phyloP scores from a whole-genome alignment of 2,329 filamentous ascomycete species.

The Aspergillus quadricinctus region DNA sequence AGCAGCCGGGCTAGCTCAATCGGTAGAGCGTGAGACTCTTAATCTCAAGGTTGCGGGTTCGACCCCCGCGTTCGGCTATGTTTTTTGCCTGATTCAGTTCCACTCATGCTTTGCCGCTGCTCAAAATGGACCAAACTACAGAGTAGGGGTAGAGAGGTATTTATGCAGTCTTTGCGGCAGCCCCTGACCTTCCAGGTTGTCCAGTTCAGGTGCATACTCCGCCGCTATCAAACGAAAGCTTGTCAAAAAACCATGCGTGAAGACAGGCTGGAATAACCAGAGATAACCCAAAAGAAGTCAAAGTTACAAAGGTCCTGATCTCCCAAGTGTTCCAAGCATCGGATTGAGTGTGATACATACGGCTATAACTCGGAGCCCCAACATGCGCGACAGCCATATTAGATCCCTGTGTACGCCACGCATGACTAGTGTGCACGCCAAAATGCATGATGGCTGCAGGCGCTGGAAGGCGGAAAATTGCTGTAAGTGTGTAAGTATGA shows the following conservation, averaged over 20 bases:
- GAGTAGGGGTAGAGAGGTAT: background rate
- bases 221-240: background rate
- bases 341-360: background rate
- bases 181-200: background rate
- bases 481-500: background rate
- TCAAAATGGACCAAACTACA: background rate
- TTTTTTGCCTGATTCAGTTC: slow-evolving; percentile 6
- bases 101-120: background rate
- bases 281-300: background rate
- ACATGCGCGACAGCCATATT: background rate
- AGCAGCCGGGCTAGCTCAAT: slow-evolving; percentile 48
- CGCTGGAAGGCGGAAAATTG: background rate
- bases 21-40: slow-evolving; percentile 50
- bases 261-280: background rate
- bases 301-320: background rate
- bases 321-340: background rate
- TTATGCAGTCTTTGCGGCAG: background rate
- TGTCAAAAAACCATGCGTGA: background rate
- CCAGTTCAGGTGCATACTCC: background rate
- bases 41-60: slow-evolving; percentile 43
- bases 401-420: background rate
- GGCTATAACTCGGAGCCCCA: background rate
- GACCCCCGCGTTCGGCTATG: slow-evolving; percentile 39
- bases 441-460: background rate
- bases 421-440: background rate